Evolutionary conservation across 305 asterid species (phyloP).

Genomic region (Withania somnifera): DNA sequence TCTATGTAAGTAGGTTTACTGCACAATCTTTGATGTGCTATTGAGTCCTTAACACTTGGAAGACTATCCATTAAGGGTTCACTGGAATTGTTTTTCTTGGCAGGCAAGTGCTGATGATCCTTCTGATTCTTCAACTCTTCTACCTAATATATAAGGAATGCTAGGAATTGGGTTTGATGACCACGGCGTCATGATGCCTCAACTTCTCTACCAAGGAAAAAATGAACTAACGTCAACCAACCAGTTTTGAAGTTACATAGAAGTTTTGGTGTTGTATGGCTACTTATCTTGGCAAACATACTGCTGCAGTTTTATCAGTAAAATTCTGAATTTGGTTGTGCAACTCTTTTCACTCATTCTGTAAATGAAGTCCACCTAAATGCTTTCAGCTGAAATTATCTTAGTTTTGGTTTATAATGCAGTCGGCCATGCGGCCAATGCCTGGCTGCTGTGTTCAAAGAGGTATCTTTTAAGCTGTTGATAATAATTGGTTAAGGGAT

Average conservation of each 20-base stretch:
- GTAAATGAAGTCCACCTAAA: not conserved
- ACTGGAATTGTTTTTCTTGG: slow-evolving; percentile 4
- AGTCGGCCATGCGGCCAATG: not conserved
- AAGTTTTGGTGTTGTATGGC: not conserved
- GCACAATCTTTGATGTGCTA: not conserved
- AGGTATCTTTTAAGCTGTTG: no score
- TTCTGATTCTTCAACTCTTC: slow-evolving; percentile 57
- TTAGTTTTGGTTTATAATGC: not conserved
- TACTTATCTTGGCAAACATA: not conserved
- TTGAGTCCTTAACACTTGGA: not conserved
- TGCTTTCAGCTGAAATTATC: not conserved
- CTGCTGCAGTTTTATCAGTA: not conserved
- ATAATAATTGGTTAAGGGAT: no score
- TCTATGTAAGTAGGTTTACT: not conserved
- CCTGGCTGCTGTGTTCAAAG: no score
- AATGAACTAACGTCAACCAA: not conserved
- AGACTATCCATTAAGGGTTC: slow-evolving; percentile 1
- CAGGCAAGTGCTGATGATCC: slow-evolving; percentile 66
- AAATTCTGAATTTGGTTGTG: not conserved
- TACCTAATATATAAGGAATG: slow-evolving; percentile 51
- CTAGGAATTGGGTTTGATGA: not conserved
- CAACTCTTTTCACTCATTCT: not conserved
- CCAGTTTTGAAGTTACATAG: not conserved
- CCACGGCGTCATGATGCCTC: not conserved
- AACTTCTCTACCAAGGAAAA: not conserved